Base-by-base conservation (phyloP, 371 early-diverging fungal genomes). In the Haplosporangium sp. region DNA sequence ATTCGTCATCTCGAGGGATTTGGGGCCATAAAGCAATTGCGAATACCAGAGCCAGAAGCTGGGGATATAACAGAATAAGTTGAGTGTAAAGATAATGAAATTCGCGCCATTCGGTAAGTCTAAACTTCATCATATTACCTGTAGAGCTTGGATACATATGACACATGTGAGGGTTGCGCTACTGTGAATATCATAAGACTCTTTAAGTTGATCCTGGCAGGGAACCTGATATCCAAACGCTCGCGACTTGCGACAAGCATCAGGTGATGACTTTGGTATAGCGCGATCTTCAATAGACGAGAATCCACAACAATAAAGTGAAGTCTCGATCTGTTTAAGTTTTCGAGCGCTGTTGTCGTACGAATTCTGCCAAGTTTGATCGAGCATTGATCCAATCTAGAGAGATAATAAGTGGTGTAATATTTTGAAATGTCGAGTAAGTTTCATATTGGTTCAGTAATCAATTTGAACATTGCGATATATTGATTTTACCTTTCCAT, bases 241-340 rank as follows among this genome's bases (percentile, higher is more conserved):
- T 5, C 73, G 69, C 15, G 77, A 77, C 0, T 52, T 27, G 4
- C 61, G 62, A 34, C 77, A 77, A 2, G 76, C 70, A 9, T 61
- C 13, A 40, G 61, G 61, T 15, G 63, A 66, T 3, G 60, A 20
- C 68, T 71, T 74, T 48, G 79, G 79, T 9, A 79, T 38, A 11
- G 79, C 74, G 1, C 79, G 67, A 48, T 79, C 79, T 0, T 39
- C 63, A 6, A 74, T 47, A 9, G 67, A 61, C 9, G 52, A 47
- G 47, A 55, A 79, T 15, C 79, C 79, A 48, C 74, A 79, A 37
- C 79, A 79, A 2, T 56, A 67, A 4, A 74, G 62, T 11, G 58
- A 59, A 4, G 63, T 71, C 52, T 79, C 79, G 34, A 79, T 8
- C 17, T 79, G 68, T 56, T 67, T 68, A 27, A 79, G 59, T 0